Evolutionary conservation across 495 filamentous ascomycete genomes (phyloP), one percentile per base, ranked within the genome.

Genomic region (Apodospora peruviana): DNA sequence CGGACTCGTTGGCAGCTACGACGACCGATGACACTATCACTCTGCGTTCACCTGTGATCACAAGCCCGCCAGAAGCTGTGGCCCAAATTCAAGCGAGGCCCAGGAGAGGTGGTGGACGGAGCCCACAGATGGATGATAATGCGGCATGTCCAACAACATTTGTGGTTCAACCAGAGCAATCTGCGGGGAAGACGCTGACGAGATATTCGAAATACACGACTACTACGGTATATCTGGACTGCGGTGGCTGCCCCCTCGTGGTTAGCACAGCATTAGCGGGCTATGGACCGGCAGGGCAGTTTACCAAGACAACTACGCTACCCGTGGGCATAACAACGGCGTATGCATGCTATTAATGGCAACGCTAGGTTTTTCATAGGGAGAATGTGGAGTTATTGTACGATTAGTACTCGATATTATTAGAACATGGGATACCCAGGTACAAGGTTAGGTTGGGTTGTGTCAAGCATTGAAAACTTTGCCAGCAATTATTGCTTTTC

Each of bases 251-350:
- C 41, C 38, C 54, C 2, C 40, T 58, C 2, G 50, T 55, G 5
- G 34, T 60, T 21, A 57, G 49, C 42, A 62, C 59, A 5, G 59
- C 50, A 29, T 23, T 62, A 37, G 53, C 42, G 2, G 62, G 59
- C 10, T 58, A 58, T 32, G 59, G 62, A 3, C 62, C 56, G 14
- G 44, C 54, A 16, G 57, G 18, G 0, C 18, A 36, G n/a, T 65
- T 65, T 39, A 56, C 46, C 3, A 60, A 54, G 21, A 65, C 62
- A 2, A 53, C 55, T 2, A 65, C 59, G 5, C 43, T 62, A 12
- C 52, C 59, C 1, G 50, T 65, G 9, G 62, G 62, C 14, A 45
- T 51, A 5, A 50, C 47, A n/a, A 65, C 62, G 11, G 47, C 56
- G 2, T 65, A 62, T 45, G 52, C 52, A 22, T 65, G 62, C n/a